These are phyloP conservation scores for Aquilaria malaccensis DNA, from an alignment of 345 rosid species.

Conservation along the genomic window DNA sequence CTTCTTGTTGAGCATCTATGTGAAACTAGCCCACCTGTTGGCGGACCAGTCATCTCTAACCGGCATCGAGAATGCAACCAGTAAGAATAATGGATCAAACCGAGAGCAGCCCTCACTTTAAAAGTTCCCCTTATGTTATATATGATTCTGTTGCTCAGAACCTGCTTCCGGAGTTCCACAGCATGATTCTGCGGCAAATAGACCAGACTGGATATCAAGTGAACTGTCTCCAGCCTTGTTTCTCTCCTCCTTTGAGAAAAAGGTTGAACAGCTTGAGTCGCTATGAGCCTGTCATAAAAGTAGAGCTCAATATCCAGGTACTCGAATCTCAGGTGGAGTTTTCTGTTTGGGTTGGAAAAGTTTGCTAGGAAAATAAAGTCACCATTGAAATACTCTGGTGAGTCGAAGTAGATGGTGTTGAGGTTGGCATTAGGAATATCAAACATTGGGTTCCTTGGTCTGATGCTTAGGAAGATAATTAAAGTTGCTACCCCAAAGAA, in stretches of 20 bases:
- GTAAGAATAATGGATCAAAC: slow-evolving; percentile 64
- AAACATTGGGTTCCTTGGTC: slow-evolving; percentile 60
- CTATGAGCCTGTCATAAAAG: slow-evolving; percentile 50
- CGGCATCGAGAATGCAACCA: slow-evolving; percentile 75
- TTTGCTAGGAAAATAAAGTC: slow-evolving; percentile 58
- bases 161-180: slow-evolving; percentile 62
- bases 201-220: slow-evolving; percentile 67
- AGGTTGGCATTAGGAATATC: slow-evolving; percentile 70
- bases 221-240: slow-evolving; percentile 46
- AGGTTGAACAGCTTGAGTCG: slow-evolving; percentile 53
- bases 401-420: slow-evolving; percentile 66
- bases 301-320: slow-evolving; percentile 49
- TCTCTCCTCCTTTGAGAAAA: slow-evolving; percentile 52
- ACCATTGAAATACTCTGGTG: slow-evolving; percentile 75
- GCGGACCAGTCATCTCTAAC: slow-evolving; percentile 64
- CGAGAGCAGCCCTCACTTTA: slow-evolving; percentile 61
- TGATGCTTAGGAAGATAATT: slow-evolving; percentile 52
- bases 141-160: slow-evolving; percentile 43
- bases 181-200: slow-evolving; percentile 56
- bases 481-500: slow-evolving; percentile 72
- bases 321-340: slow-evolving; percentile 60
- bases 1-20: slow-evolving; percentile 56
- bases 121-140: slow-evolving; percentile 61
- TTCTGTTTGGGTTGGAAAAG: slow-evolving; percentile 74
- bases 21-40: slow-evolving; percentile 54